Percentiles rank a stretch among this genome's conserved stretches.
Evolutionary conservation across 2,329 filamentous ascomycete species (phyloP).

Genomic region (Botrytis tulipae): DNA sequence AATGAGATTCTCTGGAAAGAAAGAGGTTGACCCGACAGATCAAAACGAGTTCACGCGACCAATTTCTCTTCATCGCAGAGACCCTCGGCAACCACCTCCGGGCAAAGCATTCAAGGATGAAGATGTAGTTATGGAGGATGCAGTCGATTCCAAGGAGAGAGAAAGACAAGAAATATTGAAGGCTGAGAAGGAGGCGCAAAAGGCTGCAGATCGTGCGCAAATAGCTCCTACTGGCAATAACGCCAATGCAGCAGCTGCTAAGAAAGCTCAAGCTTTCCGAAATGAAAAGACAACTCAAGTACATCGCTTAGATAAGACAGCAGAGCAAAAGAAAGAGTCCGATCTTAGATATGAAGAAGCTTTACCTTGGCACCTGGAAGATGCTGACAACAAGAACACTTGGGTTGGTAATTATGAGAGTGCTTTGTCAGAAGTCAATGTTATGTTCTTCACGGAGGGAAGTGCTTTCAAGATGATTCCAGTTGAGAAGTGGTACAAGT

Average conservation of each 20-base stretch:
- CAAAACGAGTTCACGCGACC: conserved; percentile 83
- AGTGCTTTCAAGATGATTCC: conserved; percentile 81
- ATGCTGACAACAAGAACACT: conserved; percentile 91
- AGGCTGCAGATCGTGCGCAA: conserved; percentile 83
- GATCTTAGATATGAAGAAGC: conserved; percentile 89
- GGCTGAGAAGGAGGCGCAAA: conserved; percentile 80
- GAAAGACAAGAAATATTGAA: conserved; percentile 67
- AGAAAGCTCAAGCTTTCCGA: conserved; percentile 60
- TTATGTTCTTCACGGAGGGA: conserved; percentile 71
- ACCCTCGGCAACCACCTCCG: conserved; percentile 69
- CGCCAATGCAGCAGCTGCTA: conserved; percentile 35
- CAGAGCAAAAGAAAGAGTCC: conserved; percentile 67
- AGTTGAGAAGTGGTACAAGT: conserved; percentile 93
- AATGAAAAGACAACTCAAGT: conserved; percentile 86
- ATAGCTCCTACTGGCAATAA: conserved; percentile 80
- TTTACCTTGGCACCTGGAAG: conserved; percentile 93
- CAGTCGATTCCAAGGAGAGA: conserved; percentile 56
- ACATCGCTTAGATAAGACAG: conserved; percentile 71
- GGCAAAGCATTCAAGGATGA: conserved; percentile 64
- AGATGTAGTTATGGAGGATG: conserved; percentile 41
- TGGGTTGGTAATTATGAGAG: conserved; percentile 92
- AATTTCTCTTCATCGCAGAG: conserved; percentile 83
- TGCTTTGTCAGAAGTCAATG: conserved; percentile 80
- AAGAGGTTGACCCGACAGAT: conserved; percentile 65
- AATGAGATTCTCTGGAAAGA: conserved; percentile 66